phyloP scores from a whole-genome alignment of 495 filamentous ascomycete species.

The Penicillium tannophilum region DNA sequence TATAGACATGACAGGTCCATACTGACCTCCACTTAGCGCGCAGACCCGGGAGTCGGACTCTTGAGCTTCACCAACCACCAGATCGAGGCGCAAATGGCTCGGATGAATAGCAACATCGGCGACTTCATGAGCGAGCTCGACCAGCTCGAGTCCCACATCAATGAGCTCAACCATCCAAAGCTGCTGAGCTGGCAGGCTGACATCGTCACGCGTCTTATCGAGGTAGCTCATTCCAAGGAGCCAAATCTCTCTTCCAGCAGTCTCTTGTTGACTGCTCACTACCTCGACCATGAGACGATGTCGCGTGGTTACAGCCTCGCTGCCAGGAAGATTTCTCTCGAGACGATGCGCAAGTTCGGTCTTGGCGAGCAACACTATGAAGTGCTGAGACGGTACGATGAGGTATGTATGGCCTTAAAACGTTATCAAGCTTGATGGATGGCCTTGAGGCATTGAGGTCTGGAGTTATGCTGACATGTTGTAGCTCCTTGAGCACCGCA shows the following conservation, averaged over 20 bases:
- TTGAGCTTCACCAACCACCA: background rate
- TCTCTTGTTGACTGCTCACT: slow-evolving; percentile 18
- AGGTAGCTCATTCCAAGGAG: slow-evolving; percentile 34
- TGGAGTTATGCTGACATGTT: slow-evolving; percentile 14
- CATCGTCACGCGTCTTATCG: slow-evolving; percentile 41
- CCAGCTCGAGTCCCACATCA: slow-evolving; percentile 34
- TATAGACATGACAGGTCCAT: background rate
- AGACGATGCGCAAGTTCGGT: slow-evolving; percentile 30
- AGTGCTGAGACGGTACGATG: slow-evolving; percentile 36
- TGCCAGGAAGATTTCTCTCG: slow-evolving; percentile 27
- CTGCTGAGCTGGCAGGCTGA: slow-evolving; percentile 43
- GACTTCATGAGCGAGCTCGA: slow-evolving; percentile 22
- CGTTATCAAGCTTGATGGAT: background rate
- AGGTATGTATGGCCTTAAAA: slow-evolving; percentile 22
- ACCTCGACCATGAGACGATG: slow-evolving; percentile 24
- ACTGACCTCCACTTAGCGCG: background rate
- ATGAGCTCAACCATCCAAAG: slow-evolving; percentile 31
- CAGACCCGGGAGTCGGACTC: background rate
- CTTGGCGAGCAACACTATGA: slow-evolving; percentile 28
- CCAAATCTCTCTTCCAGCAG: slow-evolving; percentile 28
- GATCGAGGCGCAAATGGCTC: background rate
- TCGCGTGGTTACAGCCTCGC: slow-evolving; percentile 31
- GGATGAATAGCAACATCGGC: background rate
- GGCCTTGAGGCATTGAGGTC: background rate
- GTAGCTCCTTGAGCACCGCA: slow-evolving; percentile 24